phyloP scores from a whole-genome alignment of 495 filamentous ascomycete genomes.

The Darksidea phi region DNA sequence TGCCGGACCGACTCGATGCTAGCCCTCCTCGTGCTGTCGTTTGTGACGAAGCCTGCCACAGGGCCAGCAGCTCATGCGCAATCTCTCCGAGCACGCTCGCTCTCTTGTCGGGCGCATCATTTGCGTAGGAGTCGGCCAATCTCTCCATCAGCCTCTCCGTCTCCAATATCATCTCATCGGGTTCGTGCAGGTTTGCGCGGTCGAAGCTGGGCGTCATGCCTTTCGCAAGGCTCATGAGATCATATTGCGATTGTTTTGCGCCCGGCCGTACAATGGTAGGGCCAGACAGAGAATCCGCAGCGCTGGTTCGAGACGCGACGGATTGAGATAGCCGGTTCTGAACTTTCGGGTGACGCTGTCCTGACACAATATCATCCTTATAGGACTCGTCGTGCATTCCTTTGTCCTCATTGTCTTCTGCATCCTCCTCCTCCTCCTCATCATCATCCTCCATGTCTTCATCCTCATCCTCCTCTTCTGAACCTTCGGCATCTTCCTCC shows the following conservation, averaged over 20 bases:
- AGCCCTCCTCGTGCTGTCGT: conserved; percentile 50
- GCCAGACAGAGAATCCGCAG: not conserved
- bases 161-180: conserved; percentile 28
- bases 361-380: conserved; percentile 34
- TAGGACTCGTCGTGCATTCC: conserved; percentile 34
- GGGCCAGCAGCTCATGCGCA: conserved; percentile 53
- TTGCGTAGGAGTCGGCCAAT: conserved; percentile 13
- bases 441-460: conserved; percentile 42
- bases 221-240: conserved; percentile 29
- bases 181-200: conserved; percentile 7
- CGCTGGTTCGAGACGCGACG: conserved; percentile 7
- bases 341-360: not conserved
- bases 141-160: conserved; percentile 40
- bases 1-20: conserved; percentile 40
- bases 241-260: conserved; percentile 26
- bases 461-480: conserved; percentile 37
- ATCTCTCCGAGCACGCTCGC: conserved; percentile 41
- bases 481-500: conserved; percentile 36
- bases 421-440: conserved; percentile 38
- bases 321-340: conserved; percentile 13
- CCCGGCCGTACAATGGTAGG: conserved; percentile 3
- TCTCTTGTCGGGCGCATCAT: conserved; percentile 9
- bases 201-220: conserved; percentile 11
- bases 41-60: conserved; percentile 57
- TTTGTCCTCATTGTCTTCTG: conserved; percentile 46